A percentile compares a stretch with the other conserved stretches of the same genome.
These are phyloP conservation scores for Exserohilum rostratum DNA, from an alignment of 2,329 filamentous ascomycete species.

Conservation along the genomic window DNA sequence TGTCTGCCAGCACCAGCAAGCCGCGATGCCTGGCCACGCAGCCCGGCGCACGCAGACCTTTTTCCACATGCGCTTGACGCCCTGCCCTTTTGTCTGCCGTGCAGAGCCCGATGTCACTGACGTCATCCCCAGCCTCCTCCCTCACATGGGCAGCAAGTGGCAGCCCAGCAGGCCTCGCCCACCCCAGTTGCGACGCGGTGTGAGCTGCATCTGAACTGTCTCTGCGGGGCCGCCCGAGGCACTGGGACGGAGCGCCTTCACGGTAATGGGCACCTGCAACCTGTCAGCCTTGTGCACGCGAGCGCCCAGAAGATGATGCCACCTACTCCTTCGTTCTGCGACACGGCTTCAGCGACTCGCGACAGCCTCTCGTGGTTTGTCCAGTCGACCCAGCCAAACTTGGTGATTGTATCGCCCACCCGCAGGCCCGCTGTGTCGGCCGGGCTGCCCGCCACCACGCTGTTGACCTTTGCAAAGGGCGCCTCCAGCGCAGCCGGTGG, in stretches of 20 bases:
- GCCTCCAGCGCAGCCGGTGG: conserved; percentile 55
- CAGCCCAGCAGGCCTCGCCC: conserved; percentile 89
- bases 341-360: conserved; percentile 87
- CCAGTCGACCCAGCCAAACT: conserved; percentile 83
- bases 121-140: neutral
- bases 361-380: conserved; percentile 84
- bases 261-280: conserved; percentile 69
- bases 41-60: neutral
- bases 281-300: conserved; percentile 30
- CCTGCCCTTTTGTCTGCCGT: neutral
- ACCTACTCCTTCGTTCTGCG: conserved; percentile 87
- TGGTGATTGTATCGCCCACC: conserved; percentile 78
- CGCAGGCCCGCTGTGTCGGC: conserved; percentile 82
- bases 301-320: neutral
- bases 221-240: conserved; percentile 42
- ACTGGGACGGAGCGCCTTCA: conserved; percentile 65
- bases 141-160: conserved; percentile 79
- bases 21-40: neutral
- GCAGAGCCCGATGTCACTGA: neutral
- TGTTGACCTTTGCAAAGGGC: conserved; percentile 90
- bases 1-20: neutral
- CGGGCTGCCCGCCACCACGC: conserved; percentile 76
- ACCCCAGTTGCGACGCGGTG: conserved; percentile 82
- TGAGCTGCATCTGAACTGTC: conserved; percentile 73
- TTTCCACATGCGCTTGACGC: neutral